phyloP scores from a whole-genome alignment of 371 early-diverging fungal genomes.

The Choanephora cucurbitarum region DNA sequence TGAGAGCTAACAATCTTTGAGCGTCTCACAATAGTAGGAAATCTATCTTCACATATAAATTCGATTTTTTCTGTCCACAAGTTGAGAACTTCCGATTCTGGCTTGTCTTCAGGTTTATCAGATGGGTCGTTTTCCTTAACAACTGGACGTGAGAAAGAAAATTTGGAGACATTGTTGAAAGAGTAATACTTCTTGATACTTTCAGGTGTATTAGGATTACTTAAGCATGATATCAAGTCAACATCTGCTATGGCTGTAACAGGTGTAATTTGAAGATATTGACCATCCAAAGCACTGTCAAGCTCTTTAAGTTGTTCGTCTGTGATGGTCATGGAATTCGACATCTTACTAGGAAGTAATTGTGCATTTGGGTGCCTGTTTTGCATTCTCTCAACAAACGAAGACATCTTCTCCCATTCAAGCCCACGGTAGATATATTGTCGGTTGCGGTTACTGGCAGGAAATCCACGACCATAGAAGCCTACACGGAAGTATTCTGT shows the following conservation, averaged over 20 bases:
- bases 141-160: constrained; percentile 68
- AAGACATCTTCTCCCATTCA: constrained; percentile 76
- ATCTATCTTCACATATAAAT: constrained; percentile 64
- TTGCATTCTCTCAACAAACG: constrained; percentile 76
- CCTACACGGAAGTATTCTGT: constrained; percentile 78
- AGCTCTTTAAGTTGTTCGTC: constrained; percentile 57
- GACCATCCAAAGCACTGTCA: constrained; percentile 53
- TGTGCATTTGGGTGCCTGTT: constrained; percentile 67
- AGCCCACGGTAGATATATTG: constrained; percentile 74
- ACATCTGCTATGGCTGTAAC: constrained; percentile 65
- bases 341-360: constrained; percentile 50
- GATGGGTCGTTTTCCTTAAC: constrained; percentile 11
- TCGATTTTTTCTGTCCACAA: constrained; percentile 79
- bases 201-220: constrained; percentile 46
- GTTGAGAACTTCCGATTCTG: constrained; percentile 68
- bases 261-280: constrained; percentile 72
- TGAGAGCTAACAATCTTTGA: constrained; percentile 55
- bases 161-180: constrained; percentile 64
- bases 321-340: constrained; percentile 23
- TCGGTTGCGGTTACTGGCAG: constrained; percentile 56
- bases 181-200: constrained; percentile 61
- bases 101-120: constrained; percentile 26
- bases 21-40: constrained; percentile 70
- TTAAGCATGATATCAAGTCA: constrained; percentile 23
- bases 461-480: constrained; percentile 73